These are phyloP conservation scores for Asterella californica DNA, from an alignment of 225 moss, liverwort and hornwort genomes.

Conservation along the genomic window DNA sequence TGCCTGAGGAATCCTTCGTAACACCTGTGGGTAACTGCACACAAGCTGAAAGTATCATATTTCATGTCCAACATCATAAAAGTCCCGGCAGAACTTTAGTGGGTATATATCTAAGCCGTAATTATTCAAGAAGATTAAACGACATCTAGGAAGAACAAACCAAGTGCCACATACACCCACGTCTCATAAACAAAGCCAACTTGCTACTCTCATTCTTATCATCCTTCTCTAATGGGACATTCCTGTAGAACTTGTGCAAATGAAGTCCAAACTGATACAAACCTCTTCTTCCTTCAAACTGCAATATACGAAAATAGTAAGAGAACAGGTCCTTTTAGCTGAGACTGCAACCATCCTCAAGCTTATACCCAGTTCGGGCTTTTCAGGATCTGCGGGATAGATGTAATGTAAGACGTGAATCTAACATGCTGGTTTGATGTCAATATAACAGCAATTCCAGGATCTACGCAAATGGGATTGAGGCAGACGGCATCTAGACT, in stretches of 20 bases:
- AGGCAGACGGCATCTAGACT: neutral
- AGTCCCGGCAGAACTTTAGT: too few species aligned
- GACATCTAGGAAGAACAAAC: neutral
- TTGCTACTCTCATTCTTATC: neutral
- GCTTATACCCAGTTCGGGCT: slow-evolving; percentile 65
- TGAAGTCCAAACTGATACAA: neutral
- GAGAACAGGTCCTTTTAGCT: slow-evolving; percentile 49
- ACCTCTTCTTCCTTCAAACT: slow-evolving; percentile 54
- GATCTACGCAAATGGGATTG: neutral
- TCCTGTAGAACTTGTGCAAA: neutral
- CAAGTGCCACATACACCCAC: neutral
- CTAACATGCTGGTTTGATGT: too few species aligned
- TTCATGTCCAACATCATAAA: neutral
- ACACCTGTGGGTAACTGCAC: slow-evolving; percentile 52
- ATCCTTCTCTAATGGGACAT: neutral
- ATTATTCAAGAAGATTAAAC: neutral
- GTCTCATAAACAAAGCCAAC: too few species aligned
- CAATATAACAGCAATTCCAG: neutral
- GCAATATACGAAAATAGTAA: slow-evolving; percentile 63
- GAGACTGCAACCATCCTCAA: slow-evolving; percentile 58
- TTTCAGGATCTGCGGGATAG: slow-evolving; percentile 50
- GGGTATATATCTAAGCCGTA: too few species aligned
- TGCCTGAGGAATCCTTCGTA: slow-evolving; percentile 30
- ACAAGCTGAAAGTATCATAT: neutral
- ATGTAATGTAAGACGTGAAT: too few species aligned